Percentiles rank a stretch among this genome's conserved stretches.
phyloP scores from a whole-genome alignment of 352 stramenopile genomes.

The Globisporangium megalacanthum region DNA sequence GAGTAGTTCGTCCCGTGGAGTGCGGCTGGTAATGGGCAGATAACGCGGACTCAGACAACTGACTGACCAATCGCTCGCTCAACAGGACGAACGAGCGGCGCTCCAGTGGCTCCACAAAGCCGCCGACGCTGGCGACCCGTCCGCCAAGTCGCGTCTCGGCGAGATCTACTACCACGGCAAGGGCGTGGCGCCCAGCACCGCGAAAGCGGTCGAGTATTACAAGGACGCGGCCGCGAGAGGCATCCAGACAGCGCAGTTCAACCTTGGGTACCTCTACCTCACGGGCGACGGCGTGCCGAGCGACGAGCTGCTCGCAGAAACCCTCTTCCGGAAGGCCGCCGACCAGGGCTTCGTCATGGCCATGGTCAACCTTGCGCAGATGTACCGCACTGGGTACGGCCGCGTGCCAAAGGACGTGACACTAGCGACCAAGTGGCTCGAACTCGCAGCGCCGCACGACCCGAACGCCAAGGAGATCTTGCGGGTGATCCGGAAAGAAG shows the following conservation, averaged over 20 bases:
- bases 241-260: conserved; percentile 68
- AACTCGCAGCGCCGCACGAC: conserved; percentile 68
- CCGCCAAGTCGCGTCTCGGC: conserved; percentile 65
- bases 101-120: conserved; percentile 73
- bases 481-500: conserved; percentile 21
- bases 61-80: background rate
- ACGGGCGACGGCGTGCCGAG: conserved; percentile 55
- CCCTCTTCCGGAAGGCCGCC: conserved; percentile 64
- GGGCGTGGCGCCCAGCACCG: conserved; percentile 42
- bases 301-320: conserved; percentile 58
- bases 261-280: conserved; percentile 68
- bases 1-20: no score
- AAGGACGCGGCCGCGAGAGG: conserved; percentile 58
- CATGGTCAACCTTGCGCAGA: conserved; percentile 84
- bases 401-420: conserved; percentile 58
- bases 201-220: conserved; percentile 58
- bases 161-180: conserved; percentile 70
- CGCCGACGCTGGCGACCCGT: conserved; percentile 64
- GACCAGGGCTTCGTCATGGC: conserved; percentile 83
- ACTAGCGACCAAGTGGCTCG: conserved; percentile 67
- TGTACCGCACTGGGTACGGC: conserved; percentile 71
- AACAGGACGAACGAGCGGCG: conserved; percentile 59
- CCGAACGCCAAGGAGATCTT: conserved; percentile 75
- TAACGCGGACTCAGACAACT: background rate
- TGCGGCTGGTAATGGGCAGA: background rate